phyloP scores from a whole-genome alignment of 2,329 filamentous ascomycete species.

The Sarocladium brachiariae region DNA sequence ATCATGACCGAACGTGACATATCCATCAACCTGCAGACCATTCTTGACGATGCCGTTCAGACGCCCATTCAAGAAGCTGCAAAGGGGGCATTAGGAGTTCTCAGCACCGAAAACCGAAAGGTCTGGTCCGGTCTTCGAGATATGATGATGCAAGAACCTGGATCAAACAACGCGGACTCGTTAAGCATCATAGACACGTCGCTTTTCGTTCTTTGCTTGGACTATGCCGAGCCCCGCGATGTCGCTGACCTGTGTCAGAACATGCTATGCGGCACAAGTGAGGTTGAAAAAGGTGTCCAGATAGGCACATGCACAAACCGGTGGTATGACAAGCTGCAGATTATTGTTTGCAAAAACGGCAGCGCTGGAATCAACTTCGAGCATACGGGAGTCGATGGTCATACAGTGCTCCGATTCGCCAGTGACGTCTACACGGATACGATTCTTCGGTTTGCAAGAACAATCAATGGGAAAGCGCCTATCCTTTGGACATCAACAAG shows the following conservation, averaged over 20 bases:
- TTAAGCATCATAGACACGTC: conserved; percentile 93
- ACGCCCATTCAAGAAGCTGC: conserved; percentile 89
- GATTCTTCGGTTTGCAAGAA: conserved; percentile 87
- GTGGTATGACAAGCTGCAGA: conserved; percentile 99
- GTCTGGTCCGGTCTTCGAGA: conserved; percentile 90
- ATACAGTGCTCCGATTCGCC: conserved; percentile 92
- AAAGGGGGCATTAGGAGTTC: conserved; percentile 86
- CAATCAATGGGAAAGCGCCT: conserved; percentile 90
- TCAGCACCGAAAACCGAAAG: conserved; percentile 95
- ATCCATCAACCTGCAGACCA: conserved; percentile 82
- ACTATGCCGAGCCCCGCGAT: conserved; percentile 79
- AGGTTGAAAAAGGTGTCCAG: conserved; percentile 88
- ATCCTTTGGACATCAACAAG: conserved; percentile 86
- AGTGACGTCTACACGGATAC: conserved; percentile 97
- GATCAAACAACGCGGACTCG: conserved; percentile 92
- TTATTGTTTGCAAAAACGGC: conserved; percentile 98
- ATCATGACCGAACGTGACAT: conserved; percentile 98
- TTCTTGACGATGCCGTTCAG: conserved; percentile 83
- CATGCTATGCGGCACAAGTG: conserved; percentile 94
- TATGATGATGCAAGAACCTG: conserved; percentile 75
- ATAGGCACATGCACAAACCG: conserved; percentile 96
- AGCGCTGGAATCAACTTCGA: conserved; percentile 99
- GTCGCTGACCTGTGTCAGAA: conserved; percentile 89
- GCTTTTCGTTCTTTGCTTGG: conserved; percentile 84
- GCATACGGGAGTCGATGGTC: conserved; percentile 94